These are phyloP conservation scores for Cladophialophora yegresii DNA, from an alignment of 2,329 filamentous ascomycete species.

Conservation along the genomic window DNA sequence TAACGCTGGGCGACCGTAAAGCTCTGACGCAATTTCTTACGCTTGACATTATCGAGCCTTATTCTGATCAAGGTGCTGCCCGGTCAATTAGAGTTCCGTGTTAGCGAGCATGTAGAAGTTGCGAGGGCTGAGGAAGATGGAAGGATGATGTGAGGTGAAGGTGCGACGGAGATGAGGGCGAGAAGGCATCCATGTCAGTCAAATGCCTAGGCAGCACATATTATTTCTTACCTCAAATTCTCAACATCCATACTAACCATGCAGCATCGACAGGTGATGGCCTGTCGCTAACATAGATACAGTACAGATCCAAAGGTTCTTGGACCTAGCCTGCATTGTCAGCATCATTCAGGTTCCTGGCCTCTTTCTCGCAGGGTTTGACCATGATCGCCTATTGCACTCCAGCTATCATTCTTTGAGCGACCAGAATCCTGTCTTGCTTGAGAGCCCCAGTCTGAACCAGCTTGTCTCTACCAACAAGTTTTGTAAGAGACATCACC, in stretches of 20 bases:
- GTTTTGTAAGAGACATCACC: background rate
- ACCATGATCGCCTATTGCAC: background rate
- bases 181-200: background rate
- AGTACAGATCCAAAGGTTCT: background rate
- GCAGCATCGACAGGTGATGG: slow-evolving; percentile 23
- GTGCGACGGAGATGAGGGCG: slow-evolving; percentile 9
- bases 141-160: slow-evolving; percentile 6
- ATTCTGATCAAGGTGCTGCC: background rate
- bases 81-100: background rate
- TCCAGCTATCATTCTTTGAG: background rate
- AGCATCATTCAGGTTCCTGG: background rate
- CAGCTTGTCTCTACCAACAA: background rate
- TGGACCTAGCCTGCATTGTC: background rate
- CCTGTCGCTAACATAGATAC: slow-evolving; percentile 30
- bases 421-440: background rate
- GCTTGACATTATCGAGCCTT: slow-evolving; percentile 30
- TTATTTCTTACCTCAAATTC: background rate
- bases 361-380: background rate
- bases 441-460: background rate
- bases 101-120: background rate
- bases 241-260: slow-evolving; percentile 18
- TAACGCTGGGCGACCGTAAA: background rate
- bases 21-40: slow-evolving; percentile 20
- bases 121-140: background rate
- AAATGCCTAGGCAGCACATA: slow-evolving; percentile 17